phyloP scores from a whole-genome alignment of 2,329 filamentous ascomycete species.

The Trichoderma lentiforme region DNA sequence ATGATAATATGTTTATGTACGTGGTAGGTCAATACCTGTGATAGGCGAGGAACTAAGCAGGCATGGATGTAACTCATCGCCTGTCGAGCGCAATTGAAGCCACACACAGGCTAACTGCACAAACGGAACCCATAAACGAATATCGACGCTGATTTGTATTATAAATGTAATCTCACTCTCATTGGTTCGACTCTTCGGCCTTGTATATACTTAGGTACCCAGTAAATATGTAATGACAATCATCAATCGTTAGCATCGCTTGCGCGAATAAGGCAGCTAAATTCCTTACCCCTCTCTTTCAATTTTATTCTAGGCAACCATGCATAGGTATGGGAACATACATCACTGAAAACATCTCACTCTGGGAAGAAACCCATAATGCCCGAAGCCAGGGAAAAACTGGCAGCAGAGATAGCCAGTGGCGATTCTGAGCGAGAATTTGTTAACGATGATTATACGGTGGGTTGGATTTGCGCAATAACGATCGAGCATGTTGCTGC shows the following conservation, averaged over 20 bases:
- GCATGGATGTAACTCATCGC: no score
- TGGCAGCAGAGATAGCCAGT: not conserved
- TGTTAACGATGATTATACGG: conserved; percentile 25
- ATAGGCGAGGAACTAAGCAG: no score
- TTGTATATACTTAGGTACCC: not conserved
- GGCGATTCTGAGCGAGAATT: not conserved
- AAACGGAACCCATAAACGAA: no score
- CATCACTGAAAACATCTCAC: not conserved
- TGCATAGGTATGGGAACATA: not conserved
- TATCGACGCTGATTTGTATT: no score
- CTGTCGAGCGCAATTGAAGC: no score
- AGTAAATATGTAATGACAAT: not conserved
- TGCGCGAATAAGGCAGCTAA: not conserved
- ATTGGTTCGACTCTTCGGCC: not conserved
- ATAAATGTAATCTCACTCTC: no score
- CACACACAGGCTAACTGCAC: no score
- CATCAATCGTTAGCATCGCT: not conserved
- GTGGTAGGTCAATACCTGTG: no score
- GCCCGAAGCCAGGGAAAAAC: not conserved
- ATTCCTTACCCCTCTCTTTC: not conserved
- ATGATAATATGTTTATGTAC: no score
- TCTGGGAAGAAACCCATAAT: not conserved
- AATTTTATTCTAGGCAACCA: not conserved
- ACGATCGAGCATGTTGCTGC: conserved; percentile 30
- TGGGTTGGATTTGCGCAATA: conserved; percentile 35